These are phyloP conservation scores for Rhodotorula babjevae DNA, from an alignment of 768 basidiomycete genomes.

Conservation along the genomic window DNA sequence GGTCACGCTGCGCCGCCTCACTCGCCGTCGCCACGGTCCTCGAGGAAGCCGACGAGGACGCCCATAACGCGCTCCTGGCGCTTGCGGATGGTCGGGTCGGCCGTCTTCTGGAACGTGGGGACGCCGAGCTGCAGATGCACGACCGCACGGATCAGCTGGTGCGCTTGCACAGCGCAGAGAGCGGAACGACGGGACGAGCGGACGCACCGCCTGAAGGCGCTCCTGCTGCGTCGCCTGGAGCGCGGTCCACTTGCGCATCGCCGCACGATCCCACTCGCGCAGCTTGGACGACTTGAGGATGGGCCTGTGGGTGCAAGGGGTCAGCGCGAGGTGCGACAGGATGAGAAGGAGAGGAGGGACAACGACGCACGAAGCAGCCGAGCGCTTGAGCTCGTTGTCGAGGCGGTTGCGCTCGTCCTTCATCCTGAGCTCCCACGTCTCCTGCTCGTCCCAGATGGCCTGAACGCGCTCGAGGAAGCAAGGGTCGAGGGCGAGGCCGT, in stretches of 20 bases:
- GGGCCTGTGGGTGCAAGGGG: not conserved
- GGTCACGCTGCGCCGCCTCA: not conserved
- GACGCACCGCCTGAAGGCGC: conserved; percentile 11
- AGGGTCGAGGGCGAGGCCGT: conserved; percentile 5
- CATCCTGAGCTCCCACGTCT: conserved; percentile 26
- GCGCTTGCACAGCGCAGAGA: not conserved
- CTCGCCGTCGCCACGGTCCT: conserved; percentile 22
- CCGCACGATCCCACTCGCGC: conserved; percentile 21
- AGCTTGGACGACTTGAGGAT: not conserved
- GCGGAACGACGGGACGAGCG: too few relatives aligned
- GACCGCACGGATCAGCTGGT: not conserved
- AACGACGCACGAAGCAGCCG: not conserved
- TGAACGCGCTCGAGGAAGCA: conserved; percentile 16
- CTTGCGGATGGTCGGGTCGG: conserved; percentile 21
- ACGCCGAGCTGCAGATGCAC: conserved; percentile 6
- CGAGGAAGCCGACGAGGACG: conserved; percentile 36
- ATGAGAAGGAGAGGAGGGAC: not conserved
- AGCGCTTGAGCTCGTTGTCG: conserved; percentile 10
- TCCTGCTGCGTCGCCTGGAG: conserved; percentile 25
- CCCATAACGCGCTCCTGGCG: conserved; percentile 31
- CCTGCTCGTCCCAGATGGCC: conserved; percentile 22
- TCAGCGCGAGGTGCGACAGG: not conserved
- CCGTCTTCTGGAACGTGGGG: conserved; percentile 29
- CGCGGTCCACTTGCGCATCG: conserved; percentile 9
- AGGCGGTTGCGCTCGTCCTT: conserved; percentile 35